Percentiles rank a stretch among this genome's conserved stretches.
Evolutionary conservation across 495 filamentous ascomycete species (phyloP).

Genomic region (Chlorociboria aeruginascens): DNA sequence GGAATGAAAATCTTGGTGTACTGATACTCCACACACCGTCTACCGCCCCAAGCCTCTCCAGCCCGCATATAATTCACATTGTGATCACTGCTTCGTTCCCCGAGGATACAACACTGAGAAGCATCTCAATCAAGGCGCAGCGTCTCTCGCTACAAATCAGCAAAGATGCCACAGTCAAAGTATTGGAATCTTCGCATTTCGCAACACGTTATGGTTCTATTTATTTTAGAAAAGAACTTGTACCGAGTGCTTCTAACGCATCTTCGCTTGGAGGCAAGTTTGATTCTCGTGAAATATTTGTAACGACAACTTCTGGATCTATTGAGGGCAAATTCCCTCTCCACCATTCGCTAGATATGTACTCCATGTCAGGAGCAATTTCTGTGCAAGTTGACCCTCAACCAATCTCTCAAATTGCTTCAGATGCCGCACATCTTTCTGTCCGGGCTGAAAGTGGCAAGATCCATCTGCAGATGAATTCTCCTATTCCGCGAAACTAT

Average conservation of each 20-base stretch:
- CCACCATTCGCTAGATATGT: conserved; percentile 1
- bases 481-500: conserved; percentile 15
- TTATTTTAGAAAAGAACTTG: neutral
- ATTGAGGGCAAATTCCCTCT: conserved; percentile 8
- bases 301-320: conserved; percentile 7
- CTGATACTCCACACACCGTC: conserved; percentile 15
- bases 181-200: conserved; percentile 6
- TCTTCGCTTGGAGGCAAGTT: neutral
- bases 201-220: conserved; percentile 11
- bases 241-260: neutral
- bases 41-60: no score
- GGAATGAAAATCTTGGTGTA: conserved; percentile 5
- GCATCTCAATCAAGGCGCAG: conserved; percentile 8
- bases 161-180: conserved; percentile 13
- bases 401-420: neutral
- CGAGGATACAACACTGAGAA: conserved; percentile 10
- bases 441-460: conserved; percentile 11
- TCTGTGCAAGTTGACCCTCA: conserved; percentile 4
- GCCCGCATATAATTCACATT: conserved; percentile 12
- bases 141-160: conserved; percentile 10
- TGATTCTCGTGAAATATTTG: conserved; percentile 9
- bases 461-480: conserved; percentile 2
- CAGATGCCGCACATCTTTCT: conserved; percentile 6
- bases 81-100: conserved; percentile 18
- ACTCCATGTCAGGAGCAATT: conserved; percentile 8